These are phyloP conservation scores for Yamagishiella unicocca DNA, from an alignment of 139 green algal genomes.

Conservation along the genomic window DNA sequence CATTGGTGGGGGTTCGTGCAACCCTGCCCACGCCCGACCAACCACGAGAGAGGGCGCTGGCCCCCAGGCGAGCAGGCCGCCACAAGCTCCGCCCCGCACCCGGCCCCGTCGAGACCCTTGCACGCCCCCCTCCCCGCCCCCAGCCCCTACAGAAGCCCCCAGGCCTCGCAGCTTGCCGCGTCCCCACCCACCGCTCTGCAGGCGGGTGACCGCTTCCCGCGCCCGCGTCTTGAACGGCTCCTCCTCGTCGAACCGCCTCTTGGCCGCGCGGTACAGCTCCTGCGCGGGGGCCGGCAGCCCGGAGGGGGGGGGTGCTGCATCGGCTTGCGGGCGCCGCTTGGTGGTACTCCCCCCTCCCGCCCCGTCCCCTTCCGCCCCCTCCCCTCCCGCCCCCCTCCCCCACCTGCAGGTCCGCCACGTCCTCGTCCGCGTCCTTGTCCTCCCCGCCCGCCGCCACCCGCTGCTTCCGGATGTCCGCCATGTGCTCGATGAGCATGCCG, in stretches of 20 bases:
- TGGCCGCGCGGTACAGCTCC: conserved; percentile 75
- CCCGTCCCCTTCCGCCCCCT: background rate
- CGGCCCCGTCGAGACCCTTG: background rate
- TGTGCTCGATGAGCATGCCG: conserved; percentile 98
- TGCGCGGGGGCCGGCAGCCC: background rate
- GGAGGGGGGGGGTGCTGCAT: too few species aligned
- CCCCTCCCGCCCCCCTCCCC: background rate
- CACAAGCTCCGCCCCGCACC: background rate
- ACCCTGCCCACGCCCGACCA: too few species aligned
- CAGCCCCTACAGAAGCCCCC: background rate
- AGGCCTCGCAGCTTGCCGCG: background rate
- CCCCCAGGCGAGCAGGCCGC: background rate
- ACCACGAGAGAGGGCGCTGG: too few species aligned
- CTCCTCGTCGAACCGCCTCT: conserved; percentile 96
- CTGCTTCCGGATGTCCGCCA: conserved; percentile 68
- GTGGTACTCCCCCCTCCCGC: background rate
- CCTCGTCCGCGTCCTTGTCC: conserved; percentile 69
- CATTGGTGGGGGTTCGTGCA: too few species aligned
- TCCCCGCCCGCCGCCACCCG: conserved; percentile 71
- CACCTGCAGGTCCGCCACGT: conserved; percentile 84
- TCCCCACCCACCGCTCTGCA: conserved; percentile 81
- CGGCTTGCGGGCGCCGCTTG: too few species aligned
- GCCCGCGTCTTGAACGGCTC: conserved; percentile 95
- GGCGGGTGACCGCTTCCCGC: conserved; percentile 86
- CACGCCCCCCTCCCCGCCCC: background rate